phyloP scores from a whole-genome alignment of 257 asterid genomes.

The Euphrasia confusa region DNA sequence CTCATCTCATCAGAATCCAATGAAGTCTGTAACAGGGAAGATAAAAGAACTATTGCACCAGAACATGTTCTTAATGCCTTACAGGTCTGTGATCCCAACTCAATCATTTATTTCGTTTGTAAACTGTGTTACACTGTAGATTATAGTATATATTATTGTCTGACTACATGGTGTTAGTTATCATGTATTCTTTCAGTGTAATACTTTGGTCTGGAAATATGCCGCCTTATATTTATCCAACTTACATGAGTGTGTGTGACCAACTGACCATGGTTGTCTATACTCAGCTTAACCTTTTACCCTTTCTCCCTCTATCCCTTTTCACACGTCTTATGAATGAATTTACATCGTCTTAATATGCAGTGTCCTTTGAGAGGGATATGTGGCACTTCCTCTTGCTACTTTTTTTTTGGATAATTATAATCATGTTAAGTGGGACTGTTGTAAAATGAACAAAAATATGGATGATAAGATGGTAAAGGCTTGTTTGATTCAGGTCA shows the following conservation, averaged over 20 bases:
- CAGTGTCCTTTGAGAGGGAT: neutral
- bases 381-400: neutral
- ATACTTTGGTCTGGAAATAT: neutral
- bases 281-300: neutral
- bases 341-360: neutral
- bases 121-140: no score
- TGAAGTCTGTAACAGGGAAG: slow-evolving; percentile 90
- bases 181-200: neutral
- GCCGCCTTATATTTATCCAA: neutral
- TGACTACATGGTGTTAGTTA: no score
- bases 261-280: slow-evolving; percentile 6
- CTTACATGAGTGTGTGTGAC: neutral
- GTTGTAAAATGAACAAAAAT: neutral
- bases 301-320: neutral
- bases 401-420: neutral
- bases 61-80: slow-evolving; percentile 96
- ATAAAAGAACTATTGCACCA: slow-evolving; percentile 88
- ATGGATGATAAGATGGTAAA: slow-evolving; percentile 5
- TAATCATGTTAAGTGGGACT: slow-evolving; percentile 4
- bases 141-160: no score
- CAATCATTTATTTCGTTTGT: neutral
- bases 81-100: slow-evolving; percentile 43
- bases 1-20: slow-evolving; percentile 92
- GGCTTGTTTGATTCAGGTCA: neutral
- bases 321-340: neutral